Conservation (phyloP, 306 rosid species). For the Acacia melanoxylon region DNA sequence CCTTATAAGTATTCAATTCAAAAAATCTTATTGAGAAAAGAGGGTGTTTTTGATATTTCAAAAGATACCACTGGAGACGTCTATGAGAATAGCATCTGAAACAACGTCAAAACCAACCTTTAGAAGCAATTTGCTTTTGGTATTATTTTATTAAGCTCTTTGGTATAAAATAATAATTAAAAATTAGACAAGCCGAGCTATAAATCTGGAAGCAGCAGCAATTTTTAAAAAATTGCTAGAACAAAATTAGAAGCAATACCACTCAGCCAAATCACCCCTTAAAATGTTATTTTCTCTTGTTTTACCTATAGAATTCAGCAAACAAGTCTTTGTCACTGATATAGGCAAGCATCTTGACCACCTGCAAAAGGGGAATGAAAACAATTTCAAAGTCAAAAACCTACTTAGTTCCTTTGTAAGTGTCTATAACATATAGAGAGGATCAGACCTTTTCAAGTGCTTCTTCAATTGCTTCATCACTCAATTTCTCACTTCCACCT, state of each 20-base stretch:
- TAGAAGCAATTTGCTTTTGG: background rate
- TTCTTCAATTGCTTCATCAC: constrained; percentile 93
- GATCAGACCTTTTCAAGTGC: constrained; percentile 82
- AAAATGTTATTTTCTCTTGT: constrained; percentile 8
- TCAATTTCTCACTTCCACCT: constrained; percentile 93
- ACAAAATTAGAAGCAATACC: background rate
- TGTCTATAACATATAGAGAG: constrained; percentile 21
- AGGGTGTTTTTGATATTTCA: background rate
- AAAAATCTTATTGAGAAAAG: background rate
- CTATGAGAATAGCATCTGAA: background rate
- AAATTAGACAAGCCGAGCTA: background rate
- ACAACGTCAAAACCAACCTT: background rate
- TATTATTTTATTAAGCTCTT: background rate
- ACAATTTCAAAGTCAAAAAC: constrained; percentile 5
- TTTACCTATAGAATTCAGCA: constrained; percentile 74
- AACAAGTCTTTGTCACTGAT: constrained; percentile 7
- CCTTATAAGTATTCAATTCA: background rate
- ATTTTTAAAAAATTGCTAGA: background rate
- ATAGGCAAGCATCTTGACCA: constrained; percentile 15
- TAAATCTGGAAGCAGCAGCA: background rate
- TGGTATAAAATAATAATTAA: background rate
- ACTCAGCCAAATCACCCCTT: constrained; percentile 1
- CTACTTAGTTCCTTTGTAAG: background rate
- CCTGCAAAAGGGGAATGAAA: background rate
- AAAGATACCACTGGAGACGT: background rate